Evolutionary conservation across 192 early-diverging fungal species (phyloP).

Genomic region (Paraglomus brasilianum): DNA sequence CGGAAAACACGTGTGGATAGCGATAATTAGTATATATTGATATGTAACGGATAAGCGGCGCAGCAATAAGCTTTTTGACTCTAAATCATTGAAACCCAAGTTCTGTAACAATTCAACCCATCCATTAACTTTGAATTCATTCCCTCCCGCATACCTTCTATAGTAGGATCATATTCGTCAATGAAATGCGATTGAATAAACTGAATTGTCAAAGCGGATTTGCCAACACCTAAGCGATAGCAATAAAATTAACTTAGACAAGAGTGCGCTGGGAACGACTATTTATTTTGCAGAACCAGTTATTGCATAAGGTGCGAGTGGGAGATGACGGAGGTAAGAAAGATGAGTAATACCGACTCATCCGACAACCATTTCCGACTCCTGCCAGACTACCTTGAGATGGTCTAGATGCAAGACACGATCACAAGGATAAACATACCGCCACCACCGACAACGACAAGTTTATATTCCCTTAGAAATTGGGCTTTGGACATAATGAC

Average conservation of each 20-base stretch:
- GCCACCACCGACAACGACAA: slow-evolving; percentile 82
- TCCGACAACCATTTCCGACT: too few species aligned
- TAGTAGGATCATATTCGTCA: slow-evolving; percentile 95
- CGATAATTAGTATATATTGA: slow-evolving; percentile 15
- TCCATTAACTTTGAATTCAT: background rate
- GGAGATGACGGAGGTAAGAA: too few species aligned
- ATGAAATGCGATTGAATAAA: slow-evolving; percentile 82
- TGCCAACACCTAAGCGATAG: slow-evolving; percentile 58
- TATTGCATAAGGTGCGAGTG: too few species aligned
- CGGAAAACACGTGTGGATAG: slow-evolving; percentile 2
- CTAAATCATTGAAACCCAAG: background rate
- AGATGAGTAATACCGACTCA: too few species aligned
- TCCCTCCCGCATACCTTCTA: slow-evolving; percentile 63
- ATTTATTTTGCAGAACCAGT: too few species aligned
- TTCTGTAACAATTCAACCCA: slow-evolving; percentile 1
- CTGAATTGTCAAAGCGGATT: slow-evolving; percentile 82
- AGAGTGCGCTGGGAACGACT: too few species aligned
- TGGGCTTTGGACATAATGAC: slow-evolving; percentile 27
- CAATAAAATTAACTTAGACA: background rate
- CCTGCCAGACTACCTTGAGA: too few species aligned
- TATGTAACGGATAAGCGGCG: background rate
- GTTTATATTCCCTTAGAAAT: slow-evolving; percentile 63
- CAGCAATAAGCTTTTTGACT: background rate
- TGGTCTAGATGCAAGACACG: too few species aligned
- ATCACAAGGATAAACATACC: slow-evolving; percentile 43